phyloP scores from a whole-genome alignment of 352 stramenopile species.

The Nothophytophthora sp. region DNA sequence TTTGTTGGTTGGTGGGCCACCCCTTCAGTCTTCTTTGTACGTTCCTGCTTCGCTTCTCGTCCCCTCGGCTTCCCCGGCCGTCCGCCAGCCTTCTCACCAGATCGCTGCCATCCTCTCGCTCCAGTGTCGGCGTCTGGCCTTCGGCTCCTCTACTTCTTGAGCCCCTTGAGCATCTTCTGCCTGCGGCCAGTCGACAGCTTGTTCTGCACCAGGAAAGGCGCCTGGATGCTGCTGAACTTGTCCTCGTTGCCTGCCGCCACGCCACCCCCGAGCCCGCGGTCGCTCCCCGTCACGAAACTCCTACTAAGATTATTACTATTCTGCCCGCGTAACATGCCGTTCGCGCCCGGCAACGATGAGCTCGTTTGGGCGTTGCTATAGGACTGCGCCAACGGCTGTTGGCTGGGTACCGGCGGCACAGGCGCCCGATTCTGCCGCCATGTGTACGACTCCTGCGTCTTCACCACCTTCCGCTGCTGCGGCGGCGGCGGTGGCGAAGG shows the following conservation, averaged over 20 bases:
- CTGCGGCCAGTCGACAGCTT: slow-evolving; percentile 84
- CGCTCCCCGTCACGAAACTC: slow-evolving; percentile 48
- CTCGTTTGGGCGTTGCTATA: slow-evolving; percentile 28
- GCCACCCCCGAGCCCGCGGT: slow-evolving; percentile 32
- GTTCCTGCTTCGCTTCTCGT: slow-evolving; percentile 26
- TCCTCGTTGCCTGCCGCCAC: slow-evolving; percentile 59
- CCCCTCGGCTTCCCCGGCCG: slow-evolving; percentile 11
- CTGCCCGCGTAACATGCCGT: slow-evolving; percentile 23
- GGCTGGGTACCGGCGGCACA: slow-evolving; percentile 23
- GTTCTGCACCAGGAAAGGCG: slow-evolving; percentile 83
- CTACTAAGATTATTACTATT: slow-evolving; percentile 70
- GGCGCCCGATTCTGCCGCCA: slow-evolving; percentile 59
- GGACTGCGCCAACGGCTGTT: slow-evolving; percentile 34
- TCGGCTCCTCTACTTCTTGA: slow-evolving; percentile 81
- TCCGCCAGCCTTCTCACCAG: slow-evolving; percentile 8
- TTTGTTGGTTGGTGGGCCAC: slow-evolving; percentile 31
- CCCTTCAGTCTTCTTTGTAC: slow-evolving; percentile 41
- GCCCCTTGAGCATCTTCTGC: slow-evolving; percentile 89
- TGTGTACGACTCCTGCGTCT: slow-evolving; percentile 59
- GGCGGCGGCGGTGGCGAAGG: slow-evolving; percentile 17
- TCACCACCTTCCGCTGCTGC: slow-evolving; percentile 32
- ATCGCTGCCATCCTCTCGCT: slow-evolving; percentile 27
- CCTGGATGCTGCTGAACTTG: slow-evolving; percentile 88
- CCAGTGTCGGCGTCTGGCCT: neutral
- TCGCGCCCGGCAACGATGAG: slow-evolving; percentile 28